Conservation (phyloP, 148 eudicot genomes). For the Heliosperma pusillum region DNA sequence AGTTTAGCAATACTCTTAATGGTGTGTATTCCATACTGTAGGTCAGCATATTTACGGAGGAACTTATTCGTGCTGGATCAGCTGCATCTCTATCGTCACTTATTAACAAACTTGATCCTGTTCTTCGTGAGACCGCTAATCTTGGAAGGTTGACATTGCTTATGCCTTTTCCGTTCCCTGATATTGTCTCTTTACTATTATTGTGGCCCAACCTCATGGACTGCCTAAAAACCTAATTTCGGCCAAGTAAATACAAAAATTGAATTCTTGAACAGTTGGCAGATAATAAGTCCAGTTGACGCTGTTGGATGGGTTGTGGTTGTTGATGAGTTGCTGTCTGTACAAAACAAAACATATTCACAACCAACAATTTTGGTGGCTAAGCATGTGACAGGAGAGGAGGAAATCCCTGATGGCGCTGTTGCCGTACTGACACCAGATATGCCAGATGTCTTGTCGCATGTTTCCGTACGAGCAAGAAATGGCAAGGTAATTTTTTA, state of each 20-base stretch:
- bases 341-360: slow-evolving; percentile 73
- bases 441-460: slow-evolving; percentile 99
- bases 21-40: slow-evolving; percentile 33
- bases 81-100: slow-evolving; percentile 95
- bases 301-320: slow-evolving; percentile 87
- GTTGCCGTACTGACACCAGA: slow-evolving; percentile 96
- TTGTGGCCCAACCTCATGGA: slow-evolving; percentile 7
- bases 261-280: slow-evolving; percentile 65
- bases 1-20: slow-evolving; percentile 7
- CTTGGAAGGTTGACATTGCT: slow-evolving; percentile 71
- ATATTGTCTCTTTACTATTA: not conserved
- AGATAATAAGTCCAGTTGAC: slow-evolving; percentile 97
- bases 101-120: slow-evolving; percentile 89
- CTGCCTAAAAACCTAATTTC: not conserved
- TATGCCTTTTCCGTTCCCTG: slow-evolving; percentile 1
- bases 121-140: slow-evolving; percentile 86
- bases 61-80: slow-evolving; percentile 93
- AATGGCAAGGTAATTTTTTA: slow-evolving; percentile 63
- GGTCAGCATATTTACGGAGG: slow-evolving; percentile 94
- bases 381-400: slow-evolving; percentile 92
- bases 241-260: slow-evolving; percentile 12
- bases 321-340: slow-evolving; percentile 85
- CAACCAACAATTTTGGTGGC: slow-evolving; percentile 90
- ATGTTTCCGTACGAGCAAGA: slow-evolving; percentile 99
- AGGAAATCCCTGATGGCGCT: slow-evolving; percentile 97